Evolutionary conservation across 306 rosid species (phyloP), one percentile per base, ranked within the genome.

Genomic region (Ziziphus jujuba): DNA sequence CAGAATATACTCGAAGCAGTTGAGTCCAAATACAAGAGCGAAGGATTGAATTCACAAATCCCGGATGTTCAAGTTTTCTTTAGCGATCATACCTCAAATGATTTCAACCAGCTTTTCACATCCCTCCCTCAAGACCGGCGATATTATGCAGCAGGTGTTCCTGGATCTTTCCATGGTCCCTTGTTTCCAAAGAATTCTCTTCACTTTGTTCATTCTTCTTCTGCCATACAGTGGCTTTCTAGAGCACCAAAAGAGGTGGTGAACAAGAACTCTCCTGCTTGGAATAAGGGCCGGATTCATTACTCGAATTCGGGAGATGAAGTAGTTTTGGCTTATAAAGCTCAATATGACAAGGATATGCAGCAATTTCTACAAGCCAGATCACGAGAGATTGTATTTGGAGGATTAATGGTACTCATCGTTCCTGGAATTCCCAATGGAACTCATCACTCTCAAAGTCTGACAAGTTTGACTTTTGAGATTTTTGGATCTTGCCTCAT

Each of bases 1-100:
- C n/a, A n/a, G n/a, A n/a, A n/a, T n/a, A n/a, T n/a, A n/a, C n/a
- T n/a, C n/a, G n/a, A n/a, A n/a, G n/a, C n/a, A n/a, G n/a, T n/a
- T n/a, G n/a, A n/a, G n/a, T n/a, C n/a, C n/a, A n/a, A n/a, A n/a
- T n/a, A n/a, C n/a, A n/a, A n/a, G n/a, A n/a, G n/a, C n/a, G n/a
- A n/a, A n/a, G n/a, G n/a, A n/a, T n/a, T n/a, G 48, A 40, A 51
- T 63, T 43, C 60, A 34, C 13, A 55, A 5, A 24, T 53, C 20
- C 80, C 63, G 6, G 75, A 69, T 20, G 69, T 76, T 47, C 80
- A 76, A 69, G 75, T 76, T 10, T 70, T 63, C 56, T 69, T 76
- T 49, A 70, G 17, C 16, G 75, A 76, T 20, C 71, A 47, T 7
- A 10, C 28, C 15, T 48, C 50, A 2, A 76, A 69, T 52, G 80